Base-by-base conservation (phyloP, 1,284 basidiomycete genomes). In the Heterobasidion occidentale region DNA sequence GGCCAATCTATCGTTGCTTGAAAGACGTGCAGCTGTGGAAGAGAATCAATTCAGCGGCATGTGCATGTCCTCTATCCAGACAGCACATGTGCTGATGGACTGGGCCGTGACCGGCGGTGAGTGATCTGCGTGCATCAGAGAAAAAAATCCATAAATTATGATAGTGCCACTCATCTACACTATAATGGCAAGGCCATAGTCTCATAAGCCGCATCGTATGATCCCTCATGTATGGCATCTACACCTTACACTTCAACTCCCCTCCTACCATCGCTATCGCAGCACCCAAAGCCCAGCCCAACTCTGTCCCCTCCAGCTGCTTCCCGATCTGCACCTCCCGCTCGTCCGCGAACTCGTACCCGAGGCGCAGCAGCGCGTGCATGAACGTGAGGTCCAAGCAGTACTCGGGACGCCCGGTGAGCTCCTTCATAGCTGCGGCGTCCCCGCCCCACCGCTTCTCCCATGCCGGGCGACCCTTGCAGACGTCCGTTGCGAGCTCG, bases 371-470 rank as follows among this genome's bases (percentile, higher is more conserved):
- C 59, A 99, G 71, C 42, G 83, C 87, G 67, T 97, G 85, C 92
- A 96, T 94, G 70, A 95, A 99, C 38, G 93, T 98, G 66, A 98
- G 71, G 72, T 99, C 96, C 50, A 98, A 79, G 71, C 96, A 99
- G 75, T 88, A 93, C 74, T 98, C 96, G 0, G 96, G 94, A 9
- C 94, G 77, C 55, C 79, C 91, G 54, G 84, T 75, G 11, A 98
- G 76, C 67, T 97, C 94, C 0, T 73, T 77, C 72, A 95, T 81
- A 19, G 90, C 78, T 8, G 67, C 74, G 5, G 70, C 55, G 62
- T 86, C 69, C 8, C 68, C 67, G 14, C 77, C 80, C 81, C 81
- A 87, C 53, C 73, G 73, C 42, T 71, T 65, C 20, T 70, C 61
- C 92, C 92, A 94, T 35, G 75, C 70, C 0, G 69, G 57, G 1